Evolutionary conservation across 164 flowering plant species (phyloP), one percentile per base, ranked within the genome.

Genomic region (Sextonia rubra): DNA sequence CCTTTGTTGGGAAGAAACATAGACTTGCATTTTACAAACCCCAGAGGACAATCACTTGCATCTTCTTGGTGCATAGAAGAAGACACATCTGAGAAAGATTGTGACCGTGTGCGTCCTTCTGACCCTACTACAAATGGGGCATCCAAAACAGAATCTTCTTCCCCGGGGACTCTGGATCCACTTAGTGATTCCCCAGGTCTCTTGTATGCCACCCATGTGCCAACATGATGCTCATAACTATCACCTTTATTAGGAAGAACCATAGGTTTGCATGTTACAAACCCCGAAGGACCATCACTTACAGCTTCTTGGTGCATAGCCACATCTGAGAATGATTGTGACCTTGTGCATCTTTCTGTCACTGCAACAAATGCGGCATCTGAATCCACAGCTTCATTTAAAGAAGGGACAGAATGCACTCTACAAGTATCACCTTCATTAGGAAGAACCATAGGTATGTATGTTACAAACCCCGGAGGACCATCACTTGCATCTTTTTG

Each of bases 181-280:
- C 44, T 37, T 37, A 9, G 44, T 9, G 89, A 89, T 73, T 83
- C 89, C 77, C 88, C 87, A 26, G 79, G 82, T 82, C 77, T 86
- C 80, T 92, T 92, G 64, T 76, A 32, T 72, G 32, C 60, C 73
- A 77, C 87, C 64, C 48, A 76, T 3, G 25, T 15, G 71, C 78
- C 85, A 64, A 72, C 72, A n/a, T 74, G 75, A 63, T 85, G 83
- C 29, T 74, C 44, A 71, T 77, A 75, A 56, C 92, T 82, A 79
- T 90, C 92, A 69, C 90, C 89, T 73, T 88, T 91, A 73, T 86
- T 84, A 69, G 81, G 84, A 60, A 75, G 68, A 37, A 66, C 76
- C 72, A 85, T n/a, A 29, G 87, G 80, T 60, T 29, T 76, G 67
- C 77, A 75, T 63, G 79, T 82, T 69, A 73, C 83, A 80, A 76